A percentile compares a stretch with the other conserved stretches of the same genome.
Evolutionary conservation across 2,329 filamentous ascomycete species (phyloP).

Genomic region (Colletotrichum sp.): DNA sequence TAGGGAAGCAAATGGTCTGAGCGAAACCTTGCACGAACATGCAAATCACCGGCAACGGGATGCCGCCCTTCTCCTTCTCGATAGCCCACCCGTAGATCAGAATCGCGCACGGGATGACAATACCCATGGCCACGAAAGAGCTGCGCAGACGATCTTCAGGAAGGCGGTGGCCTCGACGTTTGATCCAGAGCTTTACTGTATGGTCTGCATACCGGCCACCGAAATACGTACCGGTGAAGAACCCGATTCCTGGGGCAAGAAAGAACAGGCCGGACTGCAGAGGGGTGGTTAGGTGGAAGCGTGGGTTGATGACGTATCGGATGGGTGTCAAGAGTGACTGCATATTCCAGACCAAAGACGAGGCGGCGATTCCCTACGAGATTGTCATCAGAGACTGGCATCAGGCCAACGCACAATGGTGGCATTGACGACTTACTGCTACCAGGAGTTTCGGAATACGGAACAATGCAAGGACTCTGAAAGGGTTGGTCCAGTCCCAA

Average conservation of each 20-base stretch:
- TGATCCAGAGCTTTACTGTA: constrained; percentile 65
- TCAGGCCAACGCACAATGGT: accelerated
- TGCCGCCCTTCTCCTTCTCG: constrained; percentile 28
- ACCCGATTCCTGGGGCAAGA: constrained; percentile 72
- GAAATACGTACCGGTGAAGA: constrained; percentile 69
- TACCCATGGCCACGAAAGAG: constrained; percentile 63
- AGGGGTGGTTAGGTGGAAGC: constrained; percentile 67
- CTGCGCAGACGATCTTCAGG: constrained; percentile 73
- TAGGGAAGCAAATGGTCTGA: constrained; percentile 73
- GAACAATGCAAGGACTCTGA: constrained; percentile 68
- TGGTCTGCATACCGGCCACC: constrained; percentile 72
- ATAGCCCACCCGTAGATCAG: constrained; percentile 69
- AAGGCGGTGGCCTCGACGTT: constrained; percentile 59
- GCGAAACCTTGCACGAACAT: constrained; percentile 74
- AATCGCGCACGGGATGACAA: constrained; percentile 67
- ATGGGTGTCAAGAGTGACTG: constrained; percentile 72
- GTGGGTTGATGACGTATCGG: constrained; percentile 73
- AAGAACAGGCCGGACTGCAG: constrained; percentile 74
- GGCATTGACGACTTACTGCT: constrained; percentile 51
- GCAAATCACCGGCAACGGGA: constrained; percentile 63
- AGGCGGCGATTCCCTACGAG: neutral
- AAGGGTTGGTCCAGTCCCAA: constrained; percentile 65
- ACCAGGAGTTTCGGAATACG: constrained; percentile 68
- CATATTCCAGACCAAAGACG: constrained; percentile 73
- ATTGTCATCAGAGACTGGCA: neutral